Conservation (phyloP, 257 asterid genomes). For the Leonotis leonurus region DNA sequence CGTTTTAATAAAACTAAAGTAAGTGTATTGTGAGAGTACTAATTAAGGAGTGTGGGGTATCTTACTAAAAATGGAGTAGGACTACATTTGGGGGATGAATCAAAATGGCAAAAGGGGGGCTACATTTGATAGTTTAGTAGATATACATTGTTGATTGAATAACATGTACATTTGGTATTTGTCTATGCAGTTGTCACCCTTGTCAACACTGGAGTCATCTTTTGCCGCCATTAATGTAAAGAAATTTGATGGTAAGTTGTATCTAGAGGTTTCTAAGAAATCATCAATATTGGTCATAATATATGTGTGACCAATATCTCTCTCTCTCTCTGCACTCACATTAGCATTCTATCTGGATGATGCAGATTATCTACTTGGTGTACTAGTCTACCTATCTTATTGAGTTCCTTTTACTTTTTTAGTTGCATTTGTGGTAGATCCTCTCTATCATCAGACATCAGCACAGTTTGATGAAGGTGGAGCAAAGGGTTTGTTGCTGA, state of each 20-base stretch:
- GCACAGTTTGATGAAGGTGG: constrained; percentile 52
- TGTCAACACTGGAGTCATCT: constrained; percentile 86
- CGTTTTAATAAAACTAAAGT: too few relatives aligned
- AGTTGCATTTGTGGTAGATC: constrained; percentile 95
- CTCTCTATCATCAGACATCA: constrained; percentile 92
- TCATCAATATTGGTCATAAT: not conserved
- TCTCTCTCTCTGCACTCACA: not conserved
- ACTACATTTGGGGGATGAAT: too few relatives aligned
- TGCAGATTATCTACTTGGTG: not conserved
- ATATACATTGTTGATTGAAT: not conserved
- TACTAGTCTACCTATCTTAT: not conserved
- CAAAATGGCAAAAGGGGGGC: too few relatives aligned
- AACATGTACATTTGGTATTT: constrained; percentile 9
- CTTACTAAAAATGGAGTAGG: too few relatives aligned
- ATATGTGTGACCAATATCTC: not conserved
- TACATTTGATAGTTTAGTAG: not conserved
- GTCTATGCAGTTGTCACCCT: constrained; percentile 74
- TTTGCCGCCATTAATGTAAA: constrained; percentile 73
- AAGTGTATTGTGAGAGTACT: too few relatives aligned
- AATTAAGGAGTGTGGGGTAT: too few relatives aligned
- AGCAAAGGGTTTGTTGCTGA: constrained; percentile 85
- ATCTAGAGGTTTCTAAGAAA: constrained; percentile 2
- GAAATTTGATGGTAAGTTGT: constrained; percentile 84
- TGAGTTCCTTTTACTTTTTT: constrained; percentile 9
- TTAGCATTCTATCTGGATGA: not conserved